Evolutionary conservation across 2,329 filamentous ascomycete species (phyloP).

Genomic region (Huntiella bhutanensis): DNA sequence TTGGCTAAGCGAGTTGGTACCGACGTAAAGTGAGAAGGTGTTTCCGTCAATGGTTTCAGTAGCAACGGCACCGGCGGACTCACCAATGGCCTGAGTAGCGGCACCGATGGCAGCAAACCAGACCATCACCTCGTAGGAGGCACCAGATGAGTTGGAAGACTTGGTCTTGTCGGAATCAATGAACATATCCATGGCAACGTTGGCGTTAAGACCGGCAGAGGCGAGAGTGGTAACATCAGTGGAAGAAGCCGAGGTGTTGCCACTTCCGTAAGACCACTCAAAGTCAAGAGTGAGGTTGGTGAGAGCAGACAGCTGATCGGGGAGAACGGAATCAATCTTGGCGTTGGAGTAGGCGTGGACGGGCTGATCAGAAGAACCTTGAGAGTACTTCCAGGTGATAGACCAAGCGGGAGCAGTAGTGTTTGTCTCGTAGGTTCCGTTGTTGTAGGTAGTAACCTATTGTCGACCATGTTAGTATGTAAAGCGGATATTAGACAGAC

Average conservation of each 20-base stretch:
- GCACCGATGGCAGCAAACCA: constrained; percentile 31
- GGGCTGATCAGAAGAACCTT: constrained; percentile 22
- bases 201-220: constrained; percentile 26
- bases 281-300: constrained; percentile 25
- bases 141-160: constrained; percentile 22
- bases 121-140: constrained; percentile 36
- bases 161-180: constrained; percentile 26
- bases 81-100: constrained; percentile 29
- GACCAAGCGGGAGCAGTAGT: constrained; percentile 29
- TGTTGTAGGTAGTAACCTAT: constrained; percentile 30
- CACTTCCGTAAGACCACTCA: constrained; percentile 30
- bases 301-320: constrained; percentile 22
- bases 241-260: constrained; percentile 21
- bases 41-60: constrained; percentile 23
- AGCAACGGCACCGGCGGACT: constrained; percentile 16
- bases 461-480: constrained; percentile 1
- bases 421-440: constrained; percentile 29
- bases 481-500: not conserved
- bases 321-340: constrained; percentile 27
- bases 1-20: constrained; percentile 23
- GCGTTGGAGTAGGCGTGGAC: constrained; percentile 38
- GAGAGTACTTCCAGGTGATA: constrained; percentile 33
- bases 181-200: constrained; percentile 42
- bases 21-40: constrained; percentile 25
- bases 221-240: constrained; percentile 20